Evolutionary conservation across 352 stramenopile species (phyloP).

Genomic region (Pythium sukuiense): DNA sequence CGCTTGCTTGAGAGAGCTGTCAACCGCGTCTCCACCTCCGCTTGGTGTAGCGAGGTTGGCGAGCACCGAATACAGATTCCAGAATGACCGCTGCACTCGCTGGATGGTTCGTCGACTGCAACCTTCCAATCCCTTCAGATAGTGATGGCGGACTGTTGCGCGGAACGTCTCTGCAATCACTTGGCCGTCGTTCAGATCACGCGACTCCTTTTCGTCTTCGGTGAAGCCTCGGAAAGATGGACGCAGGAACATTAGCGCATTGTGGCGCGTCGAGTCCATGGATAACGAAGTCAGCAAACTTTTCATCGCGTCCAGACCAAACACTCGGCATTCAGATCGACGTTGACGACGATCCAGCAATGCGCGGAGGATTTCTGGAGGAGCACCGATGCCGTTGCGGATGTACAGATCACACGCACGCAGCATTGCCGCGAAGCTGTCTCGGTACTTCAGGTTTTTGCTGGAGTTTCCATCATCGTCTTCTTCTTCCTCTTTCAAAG

Average conservation of each 20-base stretch:
- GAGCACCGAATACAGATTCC: slow-evolving; percentile 73
- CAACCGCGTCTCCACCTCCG: slow-evolving; percentile 32
- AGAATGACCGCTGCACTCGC: slow-evolving; percentile 66
- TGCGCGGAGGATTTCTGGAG: slow-evolving; percentile 68
- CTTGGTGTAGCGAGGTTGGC: slow-evolving; percentile 46
- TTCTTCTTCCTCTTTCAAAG: slow-evolving; percentile 30
- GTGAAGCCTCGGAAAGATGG: slow-evolving; percentile 84
- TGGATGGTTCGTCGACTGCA: slow-evolving; percentile 66
- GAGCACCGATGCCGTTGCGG: slow-evolving; percentile 75
- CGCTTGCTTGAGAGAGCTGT: slow-evolving; percentile 71
- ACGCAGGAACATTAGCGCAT: slow-evolving; percentile 78
- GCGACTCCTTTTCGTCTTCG: slow-evolving; percentile 81
- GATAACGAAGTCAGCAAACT: slow-evolving; percentile 66
- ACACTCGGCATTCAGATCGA: slow-evolving; percentile 71
- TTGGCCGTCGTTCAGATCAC: slow-evolving; percentile 73
- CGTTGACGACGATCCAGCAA: slow-evolving; percentile 75
- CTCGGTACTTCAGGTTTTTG: slow-evolving; percentile 50
- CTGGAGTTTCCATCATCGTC: slow-evolving; percentile 14
- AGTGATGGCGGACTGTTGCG: slow-evolving; percentile 83
- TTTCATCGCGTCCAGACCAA: slow-evolving; percentile 83
- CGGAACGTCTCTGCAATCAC: slow-evolving; percentile 83
- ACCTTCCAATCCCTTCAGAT: slow-evolving; percentile 85
- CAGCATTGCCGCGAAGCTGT: slow-evolving; percentile 76
- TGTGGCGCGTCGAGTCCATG: slow-evolving; percentile 78
- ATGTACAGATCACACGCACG: slow-evolving; percentile 88